Evolutionary conservation across 129 eudicot species (phyloP).

Genomic region (Deinandra increscens): DNA sequence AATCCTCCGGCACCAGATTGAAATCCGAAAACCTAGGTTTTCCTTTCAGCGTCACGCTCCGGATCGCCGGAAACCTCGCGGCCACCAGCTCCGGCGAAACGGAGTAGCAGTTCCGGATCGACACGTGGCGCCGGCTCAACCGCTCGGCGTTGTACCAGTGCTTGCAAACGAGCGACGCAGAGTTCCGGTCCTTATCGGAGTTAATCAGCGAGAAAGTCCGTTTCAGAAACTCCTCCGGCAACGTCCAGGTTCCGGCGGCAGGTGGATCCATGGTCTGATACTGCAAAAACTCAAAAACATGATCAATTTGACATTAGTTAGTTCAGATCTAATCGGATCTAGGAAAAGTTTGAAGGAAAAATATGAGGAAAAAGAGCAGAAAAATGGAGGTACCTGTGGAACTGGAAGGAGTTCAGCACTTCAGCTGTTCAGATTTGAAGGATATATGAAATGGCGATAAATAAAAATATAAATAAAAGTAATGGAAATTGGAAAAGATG

Average conservation of each 20-base stretch:
- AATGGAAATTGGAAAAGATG: too few relatives aligned
- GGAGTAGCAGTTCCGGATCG: conserved; percentile 72
- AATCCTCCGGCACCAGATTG: conserved; percentile 62
- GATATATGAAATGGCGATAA: too few relatives aligned
- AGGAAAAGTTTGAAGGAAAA: background rate
- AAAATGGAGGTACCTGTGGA: background rate
- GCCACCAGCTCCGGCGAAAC: conserved; percentile 68
- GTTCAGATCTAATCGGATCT: background rate
- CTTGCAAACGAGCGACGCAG: conserved; percentile 70
- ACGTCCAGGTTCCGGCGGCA: conserved; percentile 12
- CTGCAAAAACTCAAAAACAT: conserved; percentile 6
- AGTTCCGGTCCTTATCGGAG: conserved; percentile 59
- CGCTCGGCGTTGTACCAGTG: conserved; percentile 82
- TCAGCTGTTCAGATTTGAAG: too few relatives aligned
- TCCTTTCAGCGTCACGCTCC: conserved; percentile 68
- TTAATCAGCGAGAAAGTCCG: conserved; percentile 51
- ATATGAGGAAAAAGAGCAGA: background rate
- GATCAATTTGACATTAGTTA: background rate
- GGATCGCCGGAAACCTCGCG: conserved; percentile 66
- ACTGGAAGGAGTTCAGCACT: too few relatives aligned
- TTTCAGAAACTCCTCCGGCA: conserved; percentile 70
- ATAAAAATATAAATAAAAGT: too few relatives aligned
- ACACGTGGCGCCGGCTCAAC: conserved; percentile 53
- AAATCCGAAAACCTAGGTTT: conserved; percentile 80
- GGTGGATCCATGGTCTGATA: conserved; percentile 36